Percentiles rank a stretch among this genome's conserved stretches.
Evolutionary conservation across 441 rosid species (phyloP).

Genomic region (Erysimum pusillum): DNA sequence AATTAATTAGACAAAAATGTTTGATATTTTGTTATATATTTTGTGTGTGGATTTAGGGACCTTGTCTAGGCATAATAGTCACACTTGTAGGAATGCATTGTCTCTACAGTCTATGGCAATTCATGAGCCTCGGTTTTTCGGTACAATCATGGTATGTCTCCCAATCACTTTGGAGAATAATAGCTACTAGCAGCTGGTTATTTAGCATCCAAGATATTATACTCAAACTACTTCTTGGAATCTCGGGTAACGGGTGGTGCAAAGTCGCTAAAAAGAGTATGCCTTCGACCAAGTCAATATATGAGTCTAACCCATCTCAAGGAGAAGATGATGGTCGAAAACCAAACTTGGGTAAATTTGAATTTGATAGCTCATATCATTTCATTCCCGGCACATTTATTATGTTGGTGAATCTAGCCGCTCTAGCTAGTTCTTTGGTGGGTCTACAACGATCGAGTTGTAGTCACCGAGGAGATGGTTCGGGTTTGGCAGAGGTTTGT

Average conservation of each 20-base stretch:
- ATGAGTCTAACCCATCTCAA: too few species aligned
- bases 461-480: conserved; percentile 11
- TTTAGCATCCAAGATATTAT: conserved; percentile 51
- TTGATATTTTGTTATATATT: not conserved
- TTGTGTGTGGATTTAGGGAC: not conserved
- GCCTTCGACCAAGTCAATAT: too few species aligned
- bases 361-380: too few species aligned
- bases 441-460: conserved; percentile 30
- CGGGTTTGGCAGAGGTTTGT: conserved; percentile 35
- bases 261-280: conserved; percentile 55
- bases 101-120: conserved; percentile 32
- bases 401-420: conserved; percentile 46
- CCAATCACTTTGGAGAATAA: conserved; percentile 22
- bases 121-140: conserved; percentile 21
- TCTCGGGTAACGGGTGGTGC: conserved; percentile 34
- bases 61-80: conserved; percentile 4
- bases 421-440: conserved; percentile 33
- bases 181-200: conserved; percentile 49
- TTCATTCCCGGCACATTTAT: too few species aligned
- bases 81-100: conserved; percentile 36
- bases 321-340: too few species aligned
- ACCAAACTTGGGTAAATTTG: too few species aligned
- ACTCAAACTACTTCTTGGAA: conserved; percentile 55
- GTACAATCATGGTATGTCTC: conserved; percentile 20
- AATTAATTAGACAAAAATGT: not conserved